A percentile compares a stretch with the other conserved stretches of the same genome.
phyloP scores from a whole-genome alignment of 768 basidiomycete species.

The Tephrocybe rancida region DNA sequence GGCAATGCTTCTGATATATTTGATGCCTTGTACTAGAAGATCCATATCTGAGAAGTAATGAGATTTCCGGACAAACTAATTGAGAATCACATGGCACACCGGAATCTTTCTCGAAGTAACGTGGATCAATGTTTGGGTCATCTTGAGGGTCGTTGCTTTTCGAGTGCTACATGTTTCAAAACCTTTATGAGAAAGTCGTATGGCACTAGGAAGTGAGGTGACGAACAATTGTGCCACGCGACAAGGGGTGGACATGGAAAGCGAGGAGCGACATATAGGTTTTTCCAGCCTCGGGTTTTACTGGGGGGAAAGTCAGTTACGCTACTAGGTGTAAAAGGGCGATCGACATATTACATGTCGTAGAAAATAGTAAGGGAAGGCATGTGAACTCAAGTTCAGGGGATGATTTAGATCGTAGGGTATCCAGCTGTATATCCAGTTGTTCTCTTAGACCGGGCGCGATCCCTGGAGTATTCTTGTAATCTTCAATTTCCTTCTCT shows the following conservation, averaged over 20 bases:
- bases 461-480: slow-evolving; percentile 21
- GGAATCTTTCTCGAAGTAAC: slow-evolving; percentile 42
- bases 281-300: too few species aligned
- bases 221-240: slow-evolving; percentile 51
- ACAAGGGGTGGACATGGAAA: slow-evolving; percentile 45
- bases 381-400: slow-evolving; percentile 28
- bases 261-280: slow-evolving; percentile 39
- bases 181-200: slow-evolving; percentile 23
- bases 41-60: slow-evolving; percentile 15
- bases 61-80: neutral
- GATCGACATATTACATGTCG: too few species aligned
- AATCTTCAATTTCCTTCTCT: slow-evolving; percentile 25
- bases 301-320: too few species aligned
- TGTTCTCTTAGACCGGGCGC: slow-evolving; percentile 41
- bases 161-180: slow-evolving; percentile 30
- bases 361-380: slow-evolving; percentile 18
- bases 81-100: slow-evolving; percentile 26
- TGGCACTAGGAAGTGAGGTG: slow-evolving; percentile 16
- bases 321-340: too few species aligned
- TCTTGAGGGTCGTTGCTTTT: slow-evolving; percentile 28
- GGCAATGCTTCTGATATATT: slow-evolving; percentile 18
- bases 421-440: slow-evolving; percentile 36
- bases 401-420: slow-evolving; percentile 23
- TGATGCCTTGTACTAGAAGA: slow-evolving; percentile 19
- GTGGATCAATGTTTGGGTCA: slow-evolving; percentile 40